Percentiles rank a stretch among this genome's conserved stretches.
These are phyloP conservation scores for Curvularia verruculosa DNA, from an alignment of 2,329 filamentous ascomycete species.

Conservation along the genomic window DNA sequence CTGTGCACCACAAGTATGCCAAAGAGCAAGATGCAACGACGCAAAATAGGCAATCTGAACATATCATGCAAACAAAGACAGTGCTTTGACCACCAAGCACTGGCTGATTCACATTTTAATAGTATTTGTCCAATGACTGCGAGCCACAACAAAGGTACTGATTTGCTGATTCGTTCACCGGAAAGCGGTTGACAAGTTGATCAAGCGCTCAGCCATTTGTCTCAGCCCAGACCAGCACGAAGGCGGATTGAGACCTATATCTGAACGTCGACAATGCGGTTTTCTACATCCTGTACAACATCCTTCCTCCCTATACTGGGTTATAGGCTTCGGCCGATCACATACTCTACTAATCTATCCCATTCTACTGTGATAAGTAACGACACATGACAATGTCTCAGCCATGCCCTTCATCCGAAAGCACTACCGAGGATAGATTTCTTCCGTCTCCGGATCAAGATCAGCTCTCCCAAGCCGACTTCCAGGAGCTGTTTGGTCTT, in stretches of 20 bases:
- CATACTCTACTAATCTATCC: constrained; percentile 1
- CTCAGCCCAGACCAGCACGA: constrained; percentile 29
- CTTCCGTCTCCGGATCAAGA: constrained; percentile 7
- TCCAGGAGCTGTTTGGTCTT: constrained; percentile 19
- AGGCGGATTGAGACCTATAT: constrained; percentile 30
- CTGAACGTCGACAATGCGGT: constrained; percentile 18
- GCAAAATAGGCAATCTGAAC: background rate
- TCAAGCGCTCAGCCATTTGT: constrained; percentile 24
- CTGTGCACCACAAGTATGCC: background rate
- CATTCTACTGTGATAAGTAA: constrained; percentile 1
- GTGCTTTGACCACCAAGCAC: background rate
- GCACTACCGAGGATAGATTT: constrained; percentile 4
- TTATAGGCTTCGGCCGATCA: constrained; percentile 8
- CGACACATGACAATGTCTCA: constrained; percentile 29
- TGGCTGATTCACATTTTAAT: background rate
- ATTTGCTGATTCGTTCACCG: constrained; percentile 14
- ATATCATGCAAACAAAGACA: background rate
- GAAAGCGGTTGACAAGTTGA: constrained; percentile 12
- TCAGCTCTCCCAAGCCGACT: constrained; percentile 16
- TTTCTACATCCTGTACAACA: constrained; percentile 30
- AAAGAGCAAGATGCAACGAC: background rate
- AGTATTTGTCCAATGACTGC: constrained; percentile 15
- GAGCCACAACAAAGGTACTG: constrained; percentile 2
- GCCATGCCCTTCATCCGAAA: constrained; percentile 12
- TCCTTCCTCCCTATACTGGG: constrained; percentile 9